Base-by-base conservation (phyloP, 257 asterid genomes). In the Solanum etuberosum region DNA sequence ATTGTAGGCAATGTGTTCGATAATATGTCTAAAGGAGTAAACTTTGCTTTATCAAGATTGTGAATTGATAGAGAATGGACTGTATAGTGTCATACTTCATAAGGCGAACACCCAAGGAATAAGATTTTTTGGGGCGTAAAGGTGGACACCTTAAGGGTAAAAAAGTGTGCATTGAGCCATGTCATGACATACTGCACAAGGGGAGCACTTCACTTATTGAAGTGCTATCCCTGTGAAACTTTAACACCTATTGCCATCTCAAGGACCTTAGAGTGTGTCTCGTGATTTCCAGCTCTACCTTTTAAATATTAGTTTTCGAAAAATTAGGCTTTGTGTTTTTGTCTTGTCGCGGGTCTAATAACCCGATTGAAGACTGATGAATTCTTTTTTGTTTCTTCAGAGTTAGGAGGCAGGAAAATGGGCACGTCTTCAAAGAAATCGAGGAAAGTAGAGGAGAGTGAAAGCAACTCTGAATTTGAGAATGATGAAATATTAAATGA, bases 401-500 rank as follows among this genome's bases (percentile, higher is more conserved):
- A 70, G 46, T 76, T 48, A 83, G 87, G 61, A 85, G 61, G 37
- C 73, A 83, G 70, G 40, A 25, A 68, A 82, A 92, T 92, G 94
- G 89, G 93, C 72, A 88, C 38, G 70, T 65, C 87, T 87, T 61
- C 61, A 51, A 94, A 92, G 89, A 42, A n/a, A 73, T 51, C 77
- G 3, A 87, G 43, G 37, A 34, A 90, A 90, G 88, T 87, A 83
- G 70, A 90, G 83, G 77, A 92, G 73, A 91, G 91, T 76, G 95
- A 92, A 83, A 91, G 91, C 67, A 95, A 88, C 54, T 86, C 91
- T 43, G 96, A 94, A 86, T 84, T 90, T 27, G 91, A 88, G 76
- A 84, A 83, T 46, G 89, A 92, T 54, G 85, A 88, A 38, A 78
- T 88, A 88, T 90, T 87, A 12, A 88, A 89, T 86, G 86, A 29